A percentile compares a stretch with the other conserved stretches of the same genome.
Evolutionary conservation across 176 grass and related monocot species (phyloP).

Genomic region (Carex pumila): DNA sequence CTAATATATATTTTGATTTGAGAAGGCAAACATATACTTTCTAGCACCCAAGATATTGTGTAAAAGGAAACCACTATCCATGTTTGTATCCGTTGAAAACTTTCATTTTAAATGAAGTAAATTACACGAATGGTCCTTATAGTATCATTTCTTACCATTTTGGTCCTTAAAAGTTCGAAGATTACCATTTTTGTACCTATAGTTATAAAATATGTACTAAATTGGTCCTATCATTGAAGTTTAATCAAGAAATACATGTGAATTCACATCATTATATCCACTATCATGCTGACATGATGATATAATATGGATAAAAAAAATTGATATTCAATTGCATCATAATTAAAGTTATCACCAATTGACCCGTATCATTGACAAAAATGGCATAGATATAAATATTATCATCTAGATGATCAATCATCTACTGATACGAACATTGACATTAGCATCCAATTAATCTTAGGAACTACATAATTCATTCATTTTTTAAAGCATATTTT

Average conservation of each 20-base stretch:
- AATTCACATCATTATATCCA: not conserved
- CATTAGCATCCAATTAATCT: not conserved
- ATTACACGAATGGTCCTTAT: not conserved
- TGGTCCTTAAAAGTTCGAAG: not conserved
- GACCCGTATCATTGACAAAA: not conserved
- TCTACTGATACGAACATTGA: not conserved
- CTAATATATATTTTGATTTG: not conserved
- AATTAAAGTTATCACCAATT: not conserved
- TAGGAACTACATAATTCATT: not conserved
- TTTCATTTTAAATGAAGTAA: not conserved
- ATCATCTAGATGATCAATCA: not conserved
- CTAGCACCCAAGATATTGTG: not conserved
- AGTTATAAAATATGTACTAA: not conserved
- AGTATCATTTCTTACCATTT: not conserved
- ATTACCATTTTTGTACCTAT: not conserved
- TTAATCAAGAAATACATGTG: not conserved
- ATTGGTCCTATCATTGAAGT: not conserved
- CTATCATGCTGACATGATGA: not conserved
- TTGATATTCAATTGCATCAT: not conserved
- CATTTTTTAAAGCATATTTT: not conserved
- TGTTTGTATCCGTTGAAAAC: not conserved
- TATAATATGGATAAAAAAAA: not conserved
- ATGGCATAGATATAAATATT: not conserved
- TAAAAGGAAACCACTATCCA: not conserved
- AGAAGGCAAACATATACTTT: not conserved